Evolutionary conservation across 2,329 filamentous ascomycete genomes (phyloP).

Genomic region (Bipolaris zeicola): DNA sequence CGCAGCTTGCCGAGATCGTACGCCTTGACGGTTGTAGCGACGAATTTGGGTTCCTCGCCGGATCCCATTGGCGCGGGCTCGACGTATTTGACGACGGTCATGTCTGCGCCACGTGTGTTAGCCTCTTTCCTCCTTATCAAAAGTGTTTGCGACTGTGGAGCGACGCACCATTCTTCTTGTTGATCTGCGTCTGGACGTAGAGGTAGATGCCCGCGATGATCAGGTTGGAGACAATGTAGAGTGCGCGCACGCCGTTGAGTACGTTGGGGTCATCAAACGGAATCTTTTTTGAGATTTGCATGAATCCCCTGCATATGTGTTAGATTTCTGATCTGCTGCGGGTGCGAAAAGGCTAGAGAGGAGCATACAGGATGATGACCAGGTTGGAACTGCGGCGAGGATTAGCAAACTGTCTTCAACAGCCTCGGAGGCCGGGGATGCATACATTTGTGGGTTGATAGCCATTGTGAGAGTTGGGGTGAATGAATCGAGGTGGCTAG

Average conservation of each 20-base stretch:
- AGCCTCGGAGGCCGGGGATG: constrained; percentile 4
- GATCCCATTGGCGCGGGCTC: constrained; percentile 94
- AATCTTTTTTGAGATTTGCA: constrained; percentile 96
- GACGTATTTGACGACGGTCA: constrained; percentile 98
- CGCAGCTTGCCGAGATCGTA: constrained; percentile 91
- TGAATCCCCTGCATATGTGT: constrained; percentile 66
- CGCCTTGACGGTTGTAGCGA: constrained; percentile 94
- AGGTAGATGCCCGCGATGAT: constrained; percentile 85
- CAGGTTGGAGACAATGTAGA: constrained; percentile 74
- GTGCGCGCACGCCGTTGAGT: constrained; percentile 65
- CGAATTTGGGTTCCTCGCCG: constrained; percentile 90
- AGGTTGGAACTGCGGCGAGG: constrained; percentile 40
- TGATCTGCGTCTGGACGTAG: constrained; percentile 83
- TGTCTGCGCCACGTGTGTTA: constrained; percentile 62
- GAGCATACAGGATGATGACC: constrained; percentile 46
- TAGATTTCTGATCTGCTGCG: constrained; percentile 7
- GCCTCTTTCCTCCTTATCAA: constrained; percentile 1
- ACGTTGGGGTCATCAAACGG: constrained; percentile 88
- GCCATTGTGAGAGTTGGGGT: constrained; percentile 36
- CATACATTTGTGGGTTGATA: constrained; percentile 48
- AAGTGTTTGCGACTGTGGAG: neutral
- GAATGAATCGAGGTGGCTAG: neutral
- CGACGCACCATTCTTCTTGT: constrained; percentile 90
- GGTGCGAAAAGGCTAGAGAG: neutral
- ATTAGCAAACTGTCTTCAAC: constrained; percentile 33